Evolutionary conservation across 441 rosid species (phyloP), one percentile per base, ranked within the genome.

Genomic region (Populus tomentosa): DNA sequence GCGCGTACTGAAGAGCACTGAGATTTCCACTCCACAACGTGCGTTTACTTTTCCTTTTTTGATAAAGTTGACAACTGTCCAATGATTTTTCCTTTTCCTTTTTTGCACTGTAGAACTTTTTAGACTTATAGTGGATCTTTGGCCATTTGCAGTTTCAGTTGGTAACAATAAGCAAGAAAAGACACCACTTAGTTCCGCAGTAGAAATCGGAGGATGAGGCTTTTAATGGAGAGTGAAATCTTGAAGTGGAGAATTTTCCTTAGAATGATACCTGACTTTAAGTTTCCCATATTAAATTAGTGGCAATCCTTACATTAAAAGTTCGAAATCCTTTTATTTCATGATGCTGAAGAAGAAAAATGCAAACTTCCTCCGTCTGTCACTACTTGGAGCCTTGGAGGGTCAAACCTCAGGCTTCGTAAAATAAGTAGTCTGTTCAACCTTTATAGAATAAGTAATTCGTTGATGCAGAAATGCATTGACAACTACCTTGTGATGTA

Each of bases 1-100:
- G 78, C 92, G 93, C 28, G 94, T 86, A 80, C 78, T 90, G 82
- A 92, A 87, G 80, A 89, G 84, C 83, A 78, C 88, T 11, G 88
- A 76, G 26, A 78, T 38, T 38, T 38, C 42, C 42, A 38, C 42
- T 38, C 13, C 13, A 28, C 30, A 74, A 70, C 53, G 82, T 13
- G 66, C 82, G 50, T 77, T 61, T 13, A 35, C 40, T 75, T 75
- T 26, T 26, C 26, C 26, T 26, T 26, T 26, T 26, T 26, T 26
- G 26, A 20, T 20, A 20, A 65, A 36, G 36, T 21, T 63, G 70
- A 26, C 26, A 71, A 46, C 3, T 46, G 14, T 46, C 23, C 8
- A 63, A 20, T 62, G 14, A 30, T 30, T 71, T 72, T 8, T 69
- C 26, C 68, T 50, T 63, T 63, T 66, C 6, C 67, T 0, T 61